Evolutionary conservation across 495 filamentous ascomycete genomes (phyloP).

Genomic region (Aspergillus sclerotioniger): DNA sequence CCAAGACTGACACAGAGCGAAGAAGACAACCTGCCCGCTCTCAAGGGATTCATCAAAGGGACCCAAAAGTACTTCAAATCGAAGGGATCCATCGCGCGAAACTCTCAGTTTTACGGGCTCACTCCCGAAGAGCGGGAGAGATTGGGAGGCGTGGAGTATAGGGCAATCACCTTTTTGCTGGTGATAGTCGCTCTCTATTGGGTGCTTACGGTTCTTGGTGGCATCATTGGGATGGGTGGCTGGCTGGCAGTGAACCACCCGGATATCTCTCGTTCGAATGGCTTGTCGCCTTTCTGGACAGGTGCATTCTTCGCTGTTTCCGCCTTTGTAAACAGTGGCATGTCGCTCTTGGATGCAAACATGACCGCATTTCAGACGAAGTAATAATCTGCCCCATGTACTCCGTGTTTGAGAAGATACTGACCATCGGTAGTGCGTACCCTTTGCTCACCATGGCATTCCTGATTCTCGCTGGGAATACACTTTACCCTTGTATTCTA

Average conservation of each 20-base stretch:
- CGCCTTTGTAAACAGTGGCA: conserved; percentile 86
- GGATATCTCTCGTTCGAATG: conserved; percentile 60
- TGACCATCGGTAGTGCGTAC: conserved; percentile 44
- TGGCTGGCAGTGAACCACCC: conserved; percentile 65
- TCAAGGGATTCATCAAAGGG: conserved; percentile 28
- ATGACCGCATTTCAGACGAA: conserved; percentile 55
- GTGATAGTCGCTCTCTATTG: conserved; percentile 75
- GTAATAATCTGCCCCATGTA: conserved; percentile 16
- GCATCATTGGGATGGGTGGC: conserved; percentile 66
- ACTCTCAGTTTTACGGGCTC: conserved; percentile 71
- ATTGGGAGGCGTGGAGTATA: conserved; percentile 79
- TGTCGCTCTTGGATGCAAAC: conserved; percentile 80
- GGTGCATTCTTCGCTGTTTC: conserved; percentile 52
- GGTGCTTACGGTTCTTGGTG: conserved; percentile 66
- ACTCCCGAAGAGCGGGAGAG: conserved; percentile 64
- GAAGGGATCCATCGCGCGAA: conserved; percentile 57
- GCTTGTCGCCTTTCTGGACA: conserved; percentile 61
- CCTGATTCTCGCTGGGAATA: conserved; percentile 84
- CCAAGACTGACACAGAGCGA: conserved; percentile 20
- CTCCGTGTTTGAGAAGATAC: neutral
- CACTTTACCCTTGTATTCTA: conserved; percentile 74
- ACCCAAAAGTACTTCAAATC: conserved; percentile 42
- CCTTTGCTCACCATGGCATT: conserved; percentile 72
- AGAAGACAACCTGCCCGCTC: conserved; percentile 19
- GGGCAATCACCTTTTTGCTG: conserved; percentile 68